A percentile compares a stretch with the other conserved stretches of the same genome.
Conservation (phyloP, 1,284 basidiomycete genomes). For the Tranzscheliella williamsii region DNA sequence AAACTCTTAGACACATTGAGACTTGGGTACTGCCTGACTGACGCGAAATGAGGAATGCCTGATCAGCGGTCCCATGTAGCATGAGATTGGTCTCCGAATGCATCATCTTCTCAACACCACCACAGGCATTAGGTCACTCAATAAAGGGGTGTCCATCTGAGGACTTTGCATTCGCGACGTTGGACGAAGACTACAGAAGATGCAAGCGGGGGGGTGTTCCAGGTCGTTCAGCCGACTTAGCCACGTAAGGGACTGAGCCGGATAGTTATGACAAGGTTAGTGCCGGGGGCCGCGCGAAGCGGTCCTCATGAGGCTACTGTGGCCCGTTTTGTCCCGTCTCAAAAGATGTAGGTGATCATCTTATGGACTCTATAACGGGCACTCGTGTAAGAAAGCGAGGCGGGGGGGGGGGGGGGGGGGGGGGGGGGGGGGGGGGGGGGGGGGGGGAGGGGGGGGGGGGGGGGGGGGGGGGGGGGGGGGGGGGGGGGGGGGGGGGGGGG, state of each 20-base stretch:
- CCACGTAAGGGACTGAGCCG: background rate
- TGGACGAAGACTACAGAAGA: background rate
- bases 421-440: no score
- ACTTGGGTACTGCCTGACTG: no score
- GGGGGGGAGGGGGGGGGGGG: no score
- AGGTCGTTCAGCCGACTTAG: background rate
- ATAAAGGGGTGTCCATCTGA: no score
- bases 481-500: no score
- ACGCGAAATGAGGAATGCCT: no score
- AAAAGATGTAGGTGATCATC: constrained; percentile 1
- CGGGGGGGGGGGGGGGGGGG: no score
- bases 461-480: no score
- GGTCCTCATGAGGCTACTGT: background rate
- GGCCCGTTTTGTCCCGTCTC: constrained; percentile 1
- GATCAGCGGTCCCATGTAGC: background rate
- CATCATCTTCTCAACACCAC: background rate
- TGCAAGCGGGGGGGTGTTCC: background rate
- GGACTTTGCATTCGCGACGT: no score
- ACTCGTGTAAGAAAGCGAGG: no score
- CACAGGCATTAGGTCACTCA: background rate
- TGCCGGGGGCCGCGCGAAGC: background rate
- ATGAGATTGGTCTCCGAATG: background rate
- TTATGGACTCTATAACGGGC: background rate
- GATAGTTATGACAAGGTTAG: background rate
- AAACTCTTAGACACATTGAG: background rate